Evolutionary conservation across 2,329 filamentous ascomycete species (phyloP).

Genomic region (Fusarium sp.): DNA sequence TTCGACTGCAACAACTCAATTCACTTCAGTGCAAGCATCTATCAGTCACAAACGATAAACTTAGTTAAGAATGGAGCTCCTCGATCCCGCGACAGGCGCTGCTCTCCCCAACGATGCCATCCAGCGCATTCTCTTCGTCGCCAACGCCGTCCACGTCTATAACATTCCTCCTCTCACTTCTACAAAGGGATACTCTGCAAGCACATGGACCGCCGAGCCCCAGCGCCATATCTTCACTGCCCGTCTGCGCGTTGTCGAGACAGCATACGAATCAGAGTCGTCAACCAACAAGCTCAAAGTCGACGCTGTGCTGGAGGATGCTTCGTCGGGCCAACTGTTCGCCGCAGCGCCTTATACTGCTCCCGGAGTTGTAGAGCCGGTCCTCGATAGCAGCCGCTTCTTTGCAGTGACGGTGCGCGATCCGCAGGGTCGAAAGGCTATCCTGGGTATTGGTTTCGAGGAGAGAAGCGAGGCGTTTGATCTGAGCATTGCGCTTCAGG

Average conservation of each 20-base stretch:
- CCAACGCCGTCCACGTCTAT: constrained; percentile 82
- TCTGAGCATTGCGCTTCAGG: constrained; percentile 82
- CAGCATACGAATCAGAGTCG: constrained; percentile 59
- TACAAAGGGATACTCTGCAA: constrained; percentile 81
- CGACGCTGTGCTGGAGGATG: constrained; percentile 83
- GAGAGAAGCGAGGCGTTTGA: constrained; percentile 88
- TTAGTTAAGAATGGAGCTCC: constrained; percentile 61
- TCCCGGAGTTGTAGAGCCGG: constrained; percentile 74
- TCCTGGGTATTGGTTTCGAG: constrained; percentile 87
- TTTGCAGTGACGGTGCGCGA: constrained; percentile 85
- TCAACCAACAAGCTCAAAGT: constrained; percentile 69
- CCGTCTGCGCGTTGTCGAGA: constrained; percentile 81
- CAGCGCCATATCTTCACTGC: constrained; percentile 86
- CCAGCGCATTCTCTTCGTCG: constrained; percentile 84
- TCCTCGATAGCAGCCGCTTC: constrained; percentile 82
- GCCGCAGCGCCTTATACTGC: constrained; percentile 82
- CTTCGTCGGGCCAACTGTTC: constrained; percentile 77
- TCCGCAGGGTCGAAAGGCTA: constrained; percentile 77
- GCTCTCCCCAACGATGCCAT: constrained; percentile 79
- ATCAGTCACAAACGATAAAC: not conserved
- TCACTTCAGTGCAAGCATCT: not conserved
- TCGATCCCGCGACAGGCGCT: constrained; percentile 76
- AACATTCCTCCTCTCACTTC: constrained; percentile 82
- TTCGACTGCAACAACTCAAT: not conserved
- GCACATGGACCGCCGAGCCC: constrained; percentile 77